Evolutionary conservation across 1,284 basidiomycete genomes (phyloP), one percentile per base, ranked within the genome.

Genomic region (Boletus mariae): DNA sequence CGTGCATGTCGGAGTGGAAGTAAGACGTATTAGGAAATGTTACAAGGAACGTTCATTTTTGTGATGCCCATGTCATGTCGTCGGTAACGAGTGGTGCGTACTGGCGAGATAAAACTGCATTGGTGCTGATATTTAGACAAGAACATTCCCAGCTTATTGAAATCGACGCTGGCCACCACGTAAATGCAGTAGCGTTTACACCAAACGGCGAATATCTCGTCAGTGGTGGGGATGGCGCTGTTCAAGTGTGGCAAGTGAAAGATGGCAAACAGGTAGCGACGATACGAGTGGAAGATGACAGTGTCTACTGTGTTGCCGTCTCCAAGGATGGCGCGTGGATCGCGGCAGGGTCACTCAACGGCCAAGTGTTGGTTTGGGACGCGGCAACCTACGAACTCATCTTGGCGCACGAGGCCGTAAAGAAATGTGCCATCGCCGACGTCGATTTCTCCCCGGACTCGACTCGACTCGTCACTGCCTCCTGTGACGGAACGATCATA

Each of bases 381-480:
- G 38, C 51, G 9, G 7, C 13, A 26, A 46, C 43, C 25, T 28
- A 43, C 20, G 9, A 46, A n/a, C 3, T 20, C 26, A 26, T 26
- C 7, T 26, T 26, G 26, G 26, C 26, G 5, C 26, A 26, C 26
- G 7, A 26, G 26, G 7, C 26, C 20, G 20, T 11, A 20, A 20
- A 26, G 10, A 12, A 31, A 26, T 26, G 7, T 26, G 31, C 0
- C n/a, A 29, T 52, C 25, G 1, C 9, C 0, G 25, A 7, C 5
- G 29, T 55, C 35, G 54, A 55, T 25, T 56, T 55, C 31, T 56
- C 54, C 0, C 54, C 47, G 0, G 43, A 54, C 31, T 31, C 31
- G 26, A 38, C 44, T 11, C 45, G 46, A 10, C 37, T 55, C 13
- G 10, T 45, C 31, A 26, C 26, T 26, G 26, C 26, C 7, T 3